Evolutionary conservation across 73 alveolate species (phyloP), one percentile per base, ranked within the genome.

Genomic region (Uronychia binucleata): DNA sequence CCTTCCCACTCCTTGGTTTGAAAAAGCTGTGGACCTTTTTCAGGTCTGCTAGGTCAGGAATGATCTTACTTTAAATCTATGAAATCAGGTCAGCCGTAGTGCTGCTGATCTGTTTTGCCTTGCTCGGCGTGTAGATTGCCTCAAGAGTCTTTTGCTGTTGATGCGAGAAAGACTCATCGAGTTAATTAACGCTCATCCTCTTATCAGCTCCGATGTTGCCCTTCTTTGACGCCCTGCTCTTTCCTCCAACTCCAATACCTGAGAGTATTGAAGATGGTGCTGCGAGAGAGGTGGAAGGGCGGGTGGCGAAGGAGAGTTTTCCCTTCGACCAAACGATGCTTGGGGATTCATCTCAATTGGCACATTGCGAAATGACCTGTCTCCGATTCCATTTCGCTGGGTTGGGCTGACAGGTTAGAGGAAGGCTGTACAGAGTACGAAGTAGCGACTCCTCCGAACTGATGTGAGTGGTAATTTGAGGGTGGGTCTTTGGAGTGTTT

Each of bases 401-500:
- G 19, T 46, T 46, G 67, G 67, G 67, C 67, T 46, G 19, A 46
- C 19, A 46, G 67, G n/a, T 5, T 5, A 46, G 67, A 19, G 67
- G 67, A 46, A 46, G 5, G 67, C n/a, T 19, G 5, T 46, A 46
- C 67, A 11, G 67, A 46, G 67, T 46, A 46, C n/a, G 67, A 46
- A 19, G 67, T 46, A 11, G 67, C n/a, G 19, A 46, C 19, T 5
- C 67, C 67, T 46, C n/a, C 5, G 19, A 46, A 19, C 19, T 5
- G 19, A 19, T 46, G 67, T 46, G 67, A 19, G 67, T 46, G 5
- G 67, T 46, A 46, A 19, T 5, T 11, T 5, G 67, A 46, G 19
- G 67, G 67, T 5, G 67, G 67, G n/a, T 46, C 67, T 46, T 46
- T 46, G 67, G 67, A 46, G 67, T 46, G 67, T 46, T 46, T 46